Evolutionary conservation across 495 filamentous ascomycete genomes (phyloP).

Genomic region (Lepraria neglecta): DNA sequence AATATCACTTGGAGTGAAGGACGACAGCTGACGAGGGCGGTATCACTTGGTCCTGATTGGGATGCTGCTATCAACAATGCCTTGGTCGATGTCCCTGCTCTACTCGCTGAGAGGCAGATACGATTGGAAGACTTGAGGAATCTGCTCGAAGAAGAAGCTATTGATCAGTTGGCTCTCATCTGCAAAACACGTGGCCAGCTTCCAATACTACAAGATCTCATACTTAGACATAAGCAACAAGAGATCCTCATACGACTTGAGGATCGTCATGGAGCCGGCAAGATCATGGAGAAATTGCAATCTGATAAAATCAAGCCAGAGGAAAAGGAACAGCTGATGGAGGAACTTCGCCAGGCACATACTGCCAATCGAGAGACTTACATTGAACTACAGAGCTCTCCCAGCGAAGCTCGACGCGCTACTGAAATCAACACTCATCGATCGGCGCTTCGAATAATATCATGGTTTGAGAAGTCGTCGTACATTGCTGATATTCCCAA

Average conservation of each 20-base stretch:
- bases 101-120: conserved; percentile 16
- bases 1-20: conserved; percentile 13
- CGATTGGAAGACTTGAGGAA: conserved; percentile 7
- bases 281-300: conserved; percentile 19
- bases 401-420: conserved; percentile 18
- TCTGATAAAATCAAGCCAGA: not conserved
- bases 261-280: conserved; percentile 21
- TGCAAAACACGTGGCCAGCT: conserved; percentile 20
- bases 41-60: conserved; percentile 19
- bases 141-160: conserved; percentile 18
- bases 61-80: conserved; percentile 11
- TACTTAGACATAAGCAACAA: conserved; percentile 19
- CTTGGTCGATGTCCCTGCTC: conserved; percentile 14
- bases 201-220: conserved; percentile 12
- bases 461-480: conserved; percentile 24
- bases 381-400: not conserved
- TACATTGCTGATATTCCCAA: conserved; percentile 30
- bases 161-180: conserved; percentile 16
- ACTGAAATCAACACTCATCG: conserved; percentile 28
- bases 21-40: not conserved
- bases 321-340: conserved; percentile 4
- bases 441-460: conserved; percentile 25
- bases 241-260: conserved; percentile 21
- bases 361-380: conserved; percentile 18
- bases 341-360: conserved; percentile 22